phyloP scores from a whole-genome alignment of 164 flowering plant species.

The Stephania yunnanensis region DNA sequence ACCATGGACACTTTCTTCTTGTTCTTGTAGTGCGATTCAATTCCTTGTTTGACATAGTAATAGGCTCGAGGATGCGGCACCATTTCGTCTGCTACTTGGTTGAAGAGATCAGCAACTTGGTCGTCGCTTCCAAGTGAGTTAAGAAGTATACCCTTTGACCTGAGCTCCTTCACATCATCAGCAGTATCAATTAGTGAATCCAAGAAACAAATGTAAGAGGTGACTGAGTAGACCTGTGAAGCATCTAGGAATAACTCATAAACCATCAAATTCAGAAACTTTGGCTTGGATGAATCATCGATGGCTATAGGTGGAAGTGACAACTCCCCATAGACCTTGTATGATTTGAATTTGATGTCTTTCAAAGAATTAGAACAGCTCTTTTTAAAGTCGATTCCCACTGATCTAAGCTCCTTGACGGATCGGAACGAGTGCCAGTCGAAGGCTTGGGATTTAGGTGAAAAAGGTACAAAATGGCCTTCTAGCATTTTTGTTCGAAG shows the following conservation, averaged over 20 bases:
- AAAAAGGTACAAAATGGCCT: neutral
- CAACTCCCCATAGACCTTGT: neutral
- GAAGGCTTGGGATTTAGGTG: neutral
- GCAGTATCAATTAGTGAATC: slow-evolving; percentile 13
- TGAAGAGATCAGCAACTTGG: slow-evolving; percentile 14
- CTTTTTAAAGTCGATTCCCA: slow-evolving; percentile 14
- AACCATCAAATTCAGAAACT: slow-evolving; percentile 15
- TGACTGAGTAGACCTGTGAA: neutral
- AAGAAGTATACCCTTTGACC: slow-evolving; percentile 3
- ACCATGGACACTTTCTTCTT: neutral
- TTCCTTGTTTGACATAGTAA: neutral
- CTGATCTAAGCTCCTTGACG: slow-evolving; percentile 15
- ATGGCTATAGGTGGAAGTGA: slow-evolving; percentile 12
- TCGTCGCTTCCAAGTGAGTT: slow-evolving; percentile 9
- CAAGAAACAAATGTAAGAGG: slow-evolving; percentile 12
- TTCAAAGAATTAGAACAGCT: neutral
- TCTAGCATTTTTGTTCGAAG: slow-evolving; percentile 3
- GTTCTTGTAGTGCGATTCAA: slow-evolving; percentile 4
- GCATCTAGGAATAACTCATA: slow-evolving; percentile 9
- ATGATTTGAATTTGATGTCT: neutral
- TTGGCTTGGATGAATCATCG: slow-evolving; percentile 1
- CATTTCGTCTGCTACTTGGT: neutral
- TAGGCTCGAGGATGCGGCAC: slow-evolving; percentile 3
- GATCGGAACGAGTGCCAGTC: slow-evolving; percentile 4
- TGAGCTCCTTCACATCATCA: slow-evolving; percentile 14